Evolutionary conservation across 441 rosid species (phyloP), one percentile per base, ranked within the genome.

Genomic region (Brassica balearica): DNA sequence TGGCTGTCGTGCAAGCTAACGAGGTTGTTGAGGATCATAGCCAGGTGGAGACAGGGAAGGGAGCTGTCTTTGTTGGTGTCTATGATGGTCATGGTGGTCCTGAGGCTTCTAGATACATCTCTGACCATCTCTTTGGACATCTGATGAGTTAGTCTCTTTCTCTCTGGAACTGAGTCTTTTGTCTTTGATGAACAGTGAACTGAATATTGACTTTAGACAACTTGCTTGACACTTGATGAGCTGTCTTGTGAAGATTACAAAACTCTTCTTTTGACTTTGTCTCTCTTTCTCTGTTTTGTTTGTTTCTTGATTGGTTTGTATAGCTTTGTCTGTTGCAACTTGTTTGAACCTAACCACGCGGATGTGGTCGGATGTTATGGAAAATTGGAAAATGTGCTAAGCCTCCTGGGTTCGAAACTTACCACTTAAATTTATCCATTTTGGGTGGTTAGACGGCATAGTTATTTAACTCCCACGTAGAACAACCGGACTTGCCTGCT

Each of bases 81-180:
- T 91, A 91, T 68, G 99, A 95, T 75, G 99, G 98, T 1, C 99
- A 95, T 76, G 99, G 98, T 11, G 99, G 99, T 15, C 92, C 96
- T 14, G 98, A 95, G 14, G 99, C 99, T 63, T 84, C 99, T 65
- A 81, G 88, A 48, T 95, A 84, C 75, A 83, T 95, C 83, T 81
- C 85, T 23, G 97, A 95, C 75, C 90, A 93, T 83, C 92, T 95
- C 69, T 93, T 93, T 77, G 71, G 73, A 6, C 87, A 93, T 85
- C 84, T 95, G 34, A 91, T 86, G 84, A 87, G 99, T 20, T 8
- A 10, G 58, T 58, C 58, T 51, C 20, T 51, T 6, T 36, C 9
- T 36, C 41, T 36, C 10, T 51, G 20, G 19, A 51, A 51, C 56
- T n/a, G 56, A 48, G 4, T 48, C 56, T 48, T 29, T 48, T 1